Evolutionary conservation across 805 yeast genomes (phyloP).

Genomic region (Pichia nakasei): DNA sequence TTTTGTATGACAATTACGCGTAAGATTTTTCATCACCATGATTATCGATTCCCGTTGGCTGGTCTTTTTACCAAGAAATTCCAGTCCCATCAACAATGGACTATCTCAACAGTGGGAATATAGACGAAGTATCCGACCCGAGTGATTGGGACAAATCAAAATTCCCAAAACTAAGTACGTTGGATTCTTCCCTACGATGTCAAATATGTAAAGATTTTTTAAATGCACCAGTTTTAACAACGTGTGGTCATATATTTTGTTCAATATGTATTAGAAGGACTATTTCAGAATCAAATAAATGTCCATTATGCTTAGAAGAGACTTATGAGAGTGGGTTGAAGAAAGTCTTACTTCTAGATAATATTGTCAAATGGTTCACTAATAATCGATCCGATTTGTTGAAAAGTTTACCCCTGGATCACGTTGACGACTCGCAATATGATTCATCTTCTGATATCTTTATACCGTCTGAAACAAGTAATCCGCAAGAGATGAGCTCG

Average conservation of each 20-base stretch:
- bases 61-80: too few relatives aligned
- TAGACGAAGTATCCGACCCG: constrained; percentile 47
- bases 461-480: constrained; percentile 1
- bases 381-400: constrained; percentile 33
- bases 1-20: too few relatives aligned
- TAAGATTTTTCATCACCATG: too few relatives aligned
- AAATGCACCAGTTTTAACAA: constrained; percentile 70
- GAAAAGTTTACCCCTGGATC: constrained; percentile 19
- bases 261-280: constrained; percentile 76
- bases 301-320: constrained; percentile 73
- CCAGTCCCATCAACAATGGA: neutral
- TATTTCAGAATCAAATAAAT: constrained; percentile 46
- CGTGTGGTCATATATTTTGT: constrained; percentile 86
- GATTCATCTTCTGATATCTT: constrained; percentile 13
- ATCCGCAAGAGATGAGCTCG: constrained; percentile 12
- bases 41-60: too few relatives aligned
- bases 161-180: constrained; percentile 45
- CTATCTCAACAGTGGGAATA: neutral
- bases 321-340: constrained; percentile 61
- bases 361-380: constrained; percentile 47
- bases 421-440: constrained; percentile 9
- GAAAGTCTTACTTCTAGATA: constrained; percentile 64
- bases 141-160: constrained; percentile 55
- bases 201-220: constrained; percentile 82
- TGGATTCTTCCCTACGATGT: constrained; percentile 72